Evolutionary conservation across 306 rosid genomes (phyloP), one percentile per base, ranked within the genome.

Genomic region (Vigna angularis): DNA sequence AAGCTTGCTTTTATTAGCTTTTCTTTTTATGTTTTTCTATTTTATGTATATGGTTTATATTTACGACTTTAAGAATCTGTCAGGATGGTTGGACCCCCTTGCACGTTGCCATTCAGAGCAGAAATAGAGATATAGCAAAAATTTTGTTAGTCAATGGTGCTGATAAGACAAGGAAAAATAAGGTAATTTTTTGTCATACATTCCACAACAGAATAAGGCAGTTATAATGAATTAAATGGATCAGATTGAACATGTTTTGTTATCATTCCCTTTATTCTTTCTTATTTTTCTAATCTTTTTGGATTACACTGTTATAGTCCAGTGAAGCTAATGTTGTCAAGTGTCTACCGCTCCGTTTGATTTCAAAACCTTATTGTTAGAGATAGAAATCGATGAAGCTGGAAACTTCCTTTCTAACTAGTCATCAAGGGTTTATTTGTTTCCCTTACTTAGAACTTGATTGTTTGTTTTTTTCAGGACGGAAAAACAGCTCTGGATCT

Each of bases 21-120:
- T 26, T 24, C 2, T 50, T 15, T 40, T 18, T 66, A 68, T 36
- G 8, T n/a, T 53, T 22, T 70, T 79, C 52, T 9, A 26, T 40
- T 34, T 72, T 45, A 66, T 11, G 28, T 51, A 8, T 12, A 58
- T 70, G 56, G 5, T 73, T n/a, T 73, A 14, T 73, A 14, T 55
- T 79, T 45, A 28, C 74, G 16, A 61, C 44, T 24, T 16, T 17
- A 36, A 56, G 30, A 17, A 59, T 55, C 47, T 82, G 79, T 58
- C 91, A 95, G 98, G 97, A 88, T 42, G 98, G 95, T 50, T 95
- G 98, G 98, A 92, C 98, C 42, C 93, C 98, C 7, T 91, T 95
- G 88, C 98, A 91, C 40, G 36, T 92, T 76, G 96, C 98, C 52
- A 85, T 92, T 51, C 98, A 95, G 80, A 85, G 95, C 83, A 86